phyloP scores from a whole-genome alignment of 2,329 filamentous ascomycete species.

The Calonectria multiphialidica region DNA sequence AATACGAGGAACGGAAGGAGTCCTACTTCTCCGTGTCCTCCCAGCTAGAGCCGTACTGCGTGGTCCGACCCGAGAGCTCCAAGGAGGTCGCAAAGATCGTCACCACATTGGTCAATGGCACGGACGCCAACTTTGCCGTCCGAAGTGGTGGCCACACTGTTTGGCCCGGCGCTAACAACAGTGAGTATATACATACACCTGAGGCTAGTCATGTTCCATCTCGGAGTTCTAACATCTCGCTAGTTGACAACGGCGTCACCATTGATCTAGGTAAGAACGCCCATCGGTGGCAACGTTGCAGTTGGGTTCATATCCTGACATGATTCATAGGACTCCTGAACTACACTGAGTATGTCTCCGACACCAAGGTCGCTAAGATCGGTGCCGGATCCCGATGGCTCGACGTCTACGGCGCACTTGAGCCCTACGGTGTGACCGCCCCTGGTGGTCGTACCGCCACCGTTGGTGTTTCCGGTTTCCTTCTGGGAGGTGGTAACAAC shows the following conservation, averaged over 20 bases:
- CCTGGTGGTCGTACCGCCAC: conserved; percentile 56
- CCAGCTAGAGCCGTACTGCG: conserved; percentile 42
- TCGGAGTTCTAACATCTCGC: not conserved
- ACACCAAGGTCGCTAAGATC: conserved; percentile 42
- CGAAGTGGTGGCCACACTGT: conserved; percentile 49
- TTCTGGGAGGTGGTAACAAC: conserved; percentile 44
- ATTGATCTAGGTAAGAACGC: conserved; percentile 37
- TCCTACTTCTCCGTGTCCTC: conserved; percentile 43
- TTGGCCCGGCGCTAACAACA: conserved; percentile 44
- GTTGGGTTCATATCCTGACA: not conserved
- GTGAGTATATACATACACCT: not conserved
- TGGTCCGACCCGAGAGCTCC: conserved; percentile 40
- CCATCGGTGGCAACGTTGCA: not conserved
- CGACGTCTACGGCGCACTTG: conserved; percentile 40
- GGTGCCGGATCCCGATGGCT: conserved; percentile 57
- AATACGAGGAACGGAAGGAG: conserved; percentile 15
- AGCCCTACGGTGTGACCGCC: conserved; percentile 52
- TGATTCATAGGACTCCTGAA: conserved; percentile 37
- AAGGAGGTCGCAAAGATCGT: conserved; percentile 41
- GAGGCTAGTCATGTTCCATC: not conserved
- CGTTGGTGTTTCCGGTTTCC: conserved; percentile 46
- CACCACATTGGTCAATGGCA: conserved; percentile 24
- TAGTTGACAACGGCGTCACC: conserved; percentile 40
- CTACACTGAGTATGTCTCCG: conserved; percentile 39
- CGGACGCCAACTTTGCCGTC: conserved; percentile 43